phyloP scores from a whole-genome alignment of 805 yeast species.

The Starmera caribaea region DNA sequence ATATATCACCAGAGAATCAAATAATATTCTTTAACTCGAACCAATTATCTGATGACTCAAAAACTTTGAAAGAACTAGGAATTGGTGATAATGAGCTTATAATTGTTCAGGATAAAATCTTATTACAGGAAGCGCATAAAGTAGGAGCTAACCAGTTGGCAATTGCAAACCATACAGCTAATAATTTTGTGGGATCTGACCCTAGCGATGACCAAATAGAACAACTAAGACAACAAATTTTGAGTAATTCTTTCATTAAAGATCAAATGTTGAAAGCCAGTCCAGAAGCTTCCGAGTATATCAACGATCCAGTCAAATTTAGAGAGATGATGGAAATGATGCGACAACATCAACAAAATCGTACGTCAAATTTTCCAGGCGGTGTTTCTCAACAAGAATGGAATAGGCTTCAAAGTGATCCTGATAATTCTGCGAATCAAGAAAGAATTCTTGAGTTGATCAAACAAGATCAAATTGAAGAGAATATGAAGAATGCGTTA shows the following conservation, averaged over 20 bases:
- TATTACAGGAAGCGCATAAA: too few species aligned
- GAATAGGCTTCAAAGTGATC: slow-evolving; percentile 45
- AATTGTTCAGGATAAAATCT: slow-evolving; percentile 1
- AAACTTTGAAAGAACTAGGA: slow-evolving; percentile 36
- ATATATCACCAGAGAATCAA: slow-evolving; percentile 36
- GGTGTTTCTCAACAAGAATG: slow-evolving; percentile 39
- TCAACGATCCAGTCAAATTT: slow-evolving; percentile 42
- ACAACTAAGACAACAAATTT: slow-evolving; percentile 36
- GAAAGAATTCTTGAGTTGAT: slow-evolving; percentile 56
- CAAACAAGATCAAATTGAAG: slow-evolving; percentile 65
- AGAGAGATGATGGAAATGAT: slow-evolving; percentile 26
- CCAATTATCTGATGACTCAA: slow-evolving; percentile 22
- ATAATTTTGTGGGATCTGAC: too few species aligned
- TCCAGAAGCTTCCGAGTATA: slow-evolving; percentile 39
- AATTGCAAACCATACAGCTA: too few species aligned
- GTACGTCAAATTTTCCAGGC: slow-evolving; percentile 13
- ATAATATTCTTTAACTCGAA: slow-evolving; percentile 38
- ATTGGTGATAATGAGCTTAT: slow-evolving; percentile 51
- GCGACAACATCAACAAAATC: slow-evolving; percentile 17
- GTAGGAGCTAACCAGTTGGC: too few species aligned
- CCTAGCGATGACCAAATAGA: slow-evolving; percentile 27
- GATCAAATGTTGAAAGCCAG: slow-evolving; percentile 22
- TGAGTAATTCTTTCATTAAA: slow-evolving; percentile 30
- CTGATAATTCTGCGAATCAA: slow-evolving; percentile 64
- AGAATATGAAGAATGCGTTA: slow-evolving; percentile 67